Percentiles rank a stretch among this genome's conserved stretches.
Conservation (phyloP, 805 yeast genomes). For the Kazachstania africana region DNA sequence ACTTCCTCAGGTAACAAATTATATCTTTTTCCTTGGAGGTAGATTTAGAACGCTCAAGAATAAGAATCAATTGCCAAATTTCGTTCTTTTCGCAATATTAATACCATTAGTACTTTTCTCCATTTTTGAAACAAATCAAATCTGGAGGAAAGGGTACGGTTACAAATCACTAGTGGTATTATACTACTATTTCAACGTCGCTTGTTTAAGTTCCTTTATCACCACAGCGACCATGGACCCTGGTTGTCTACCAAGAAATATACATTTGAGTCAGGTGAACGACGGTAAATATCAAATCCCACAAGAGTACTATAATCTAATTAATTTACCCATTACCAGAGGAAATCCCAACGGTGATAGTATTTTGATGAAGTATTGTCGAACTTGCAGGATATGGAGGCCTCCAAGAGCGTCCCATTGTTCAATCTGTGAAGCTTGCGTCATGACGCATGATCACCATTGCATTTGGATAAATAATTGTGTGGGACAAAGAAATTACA, state of each 20-base stretch:
- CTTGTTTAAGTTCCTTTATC: constrained; percentile 37
- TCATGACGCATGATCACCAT: constrained; percentile 55
- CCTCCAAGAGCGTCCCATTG: constrained; percentile 73
- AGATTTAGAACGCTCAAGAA: constrained; percentile 37
- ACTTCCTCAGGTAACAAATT: constrained; percentile 23
- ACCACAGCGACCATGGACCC: constrained; percentile 55
- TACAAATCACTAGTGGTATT: constrained; percentile 32
- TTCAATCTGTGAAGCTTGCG: constrained; percentile 53
- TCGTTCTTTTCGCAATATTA: constrained; percentile 27
- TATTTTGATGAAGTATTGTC: constrained; percentile 43
- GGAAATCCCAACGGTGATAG: constrained; percentile 1
- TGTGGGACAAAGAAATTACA: constrained; percentile 62
- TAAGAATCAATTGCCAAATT: constrained; percentile 30
- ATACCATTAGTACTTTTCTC: constrained; percentile 44
- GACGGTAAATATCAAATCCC: constrained; percentile 30
- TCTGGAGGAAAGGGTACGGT: constrained; percentile 16
- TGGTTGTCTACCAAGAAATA: constrained; percentile 55
- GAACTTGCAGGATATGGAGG: constrained; percentile 61
- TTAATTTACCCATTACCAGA: constrained; percentile 35
- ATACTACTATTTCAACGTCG: constrained; percentile 47
- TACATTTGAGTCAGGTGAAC: constrained; percentile 36
- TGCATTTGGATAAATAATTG: constrained; percentile 65
- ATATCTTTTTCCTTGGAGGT: constrained; percentile 55
- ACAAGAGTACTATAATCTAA: constrained; percentile 41
- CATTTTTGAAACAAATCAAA: constrained; percentile 30